Evolutionary conservation across 2,329 filamentous ascomycete species (phyloP), one percentile per base, ranked within the genome.

Genomic region (Raffaelea ambrosiae): DNA sequence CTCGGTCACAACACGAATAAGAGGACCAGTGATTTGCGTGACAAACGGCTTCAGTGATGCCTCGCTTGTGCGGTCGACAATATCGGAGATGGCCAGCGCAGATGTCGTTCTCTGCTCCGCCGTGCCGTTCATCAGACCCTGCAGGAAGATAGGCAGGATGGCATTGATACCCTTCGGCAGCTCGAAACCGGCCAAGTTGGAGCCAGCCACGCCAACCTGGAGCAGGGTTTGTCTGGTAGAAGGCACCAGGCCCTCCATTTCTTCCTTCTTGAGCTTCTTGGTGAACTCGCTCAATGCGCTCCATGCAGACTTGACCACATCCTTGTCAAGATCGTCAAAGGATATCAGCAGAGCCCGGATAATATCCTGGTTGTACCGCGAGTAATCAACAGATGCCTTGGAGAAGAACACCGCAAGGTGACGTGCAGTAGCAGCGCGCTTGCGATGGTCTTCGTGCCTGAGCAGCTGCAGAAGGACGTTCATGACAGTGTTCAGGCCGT

Each of bases 1-100:
- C 65, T 98, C 93, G 5, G 93, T 96, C 18, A 98, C 90, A 20
- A 97, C 91, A 77, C 93, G 87, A 65, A 98, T 98, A 47, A 98
- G 79, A 20, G 94, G 93, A 62, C 93, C 93, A 5, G 94, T 97
- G 57, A 98, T 96, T 61, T 96, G 90, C 26, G 91, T 96, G 51
- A 98, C 93, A 59, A 94, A 97, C 8, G 90, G 88, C 66, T 93
- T 94, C 53, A 98, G 73, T 19, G 90, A 83, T 50, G 89, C 84
- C 55, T 88, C 81, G 64, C 84, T 91, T 22, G 93, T 94, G 49
- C 93, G 83, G 68, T 97, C 93, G 54, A 97, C 85, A 55, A 98
- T 86, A 62, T 98, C 94, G 3, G 90, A 95, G 57, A 98, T 94
- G 48, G 88, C 93, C 53, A 97, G 74, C 41, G 94, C 93, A 49